These are phyloP conservation scores for Tolypocladium nubicola DNA, from an alignment of 2,329 filamentous ascomycete genomes.

Conservation along the genomic window DNA sequence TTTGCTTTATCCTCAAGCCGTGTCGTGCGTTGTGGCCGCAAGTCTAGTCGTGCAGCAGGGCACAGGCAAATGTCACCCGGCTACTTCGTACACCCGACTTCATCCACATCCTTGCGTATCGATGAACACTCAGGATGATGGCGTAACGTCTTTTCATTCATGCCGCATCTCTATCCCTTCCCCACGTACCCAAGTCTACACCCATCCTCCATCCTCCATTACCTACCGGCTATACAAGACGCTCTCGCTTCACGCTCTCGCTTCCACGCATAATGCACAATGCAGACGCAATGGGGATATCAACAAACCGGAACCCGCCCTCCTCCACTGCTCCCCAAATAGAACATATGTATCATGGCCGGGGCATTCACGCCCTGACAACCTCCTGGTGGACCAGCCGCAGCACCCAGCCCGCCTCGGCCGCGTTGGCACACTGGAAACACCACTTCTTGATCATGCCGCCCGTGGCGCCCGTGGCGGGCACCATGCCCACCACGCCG, in stretches of 20 bases:
- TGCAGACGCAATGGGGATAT: neutral
- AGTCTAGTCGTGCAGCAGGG: no score
- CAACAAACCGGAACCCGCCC: neutral
- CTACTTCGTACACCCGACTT: no score
- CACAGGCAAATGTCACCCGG: no score
- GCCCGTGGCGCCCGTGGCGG: constrained; percentile 38
- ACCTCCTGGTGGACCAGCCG: constrained; percentile 48
- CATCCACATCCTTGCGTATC: neutral
- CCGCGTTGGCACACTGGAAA: constrained; percentile 45
- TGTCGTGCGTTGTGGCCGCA: no score
- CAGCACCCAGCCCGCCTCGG: constrained; percentile 45
- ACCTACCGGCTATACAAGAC: neutral
- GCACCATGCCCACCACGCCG: constrained; percentile 41
- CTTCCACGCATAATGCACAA: neutral
- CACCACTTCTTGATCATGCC: constrained; percentile 54
- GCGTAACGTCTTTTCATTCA: neutral
- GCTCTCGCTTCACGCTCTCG: neutral
- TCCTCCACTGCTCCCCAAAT: neutral
- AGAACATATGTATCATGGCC: neutral
- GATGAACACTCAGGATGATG: neutral
- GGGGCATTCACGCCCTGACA: constrained; percentile 8
- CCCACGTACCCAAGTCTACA: neutral
- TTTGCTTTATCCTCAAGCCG: no score
- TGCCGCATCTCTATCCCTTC: neutral
- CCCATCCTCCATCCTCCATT: neutral